Evolutionary conservation across 345 rosid genomes (phyloP), one percentile per base, ranked within the genome.

Genomic region (Gossypium australe): DNA sequence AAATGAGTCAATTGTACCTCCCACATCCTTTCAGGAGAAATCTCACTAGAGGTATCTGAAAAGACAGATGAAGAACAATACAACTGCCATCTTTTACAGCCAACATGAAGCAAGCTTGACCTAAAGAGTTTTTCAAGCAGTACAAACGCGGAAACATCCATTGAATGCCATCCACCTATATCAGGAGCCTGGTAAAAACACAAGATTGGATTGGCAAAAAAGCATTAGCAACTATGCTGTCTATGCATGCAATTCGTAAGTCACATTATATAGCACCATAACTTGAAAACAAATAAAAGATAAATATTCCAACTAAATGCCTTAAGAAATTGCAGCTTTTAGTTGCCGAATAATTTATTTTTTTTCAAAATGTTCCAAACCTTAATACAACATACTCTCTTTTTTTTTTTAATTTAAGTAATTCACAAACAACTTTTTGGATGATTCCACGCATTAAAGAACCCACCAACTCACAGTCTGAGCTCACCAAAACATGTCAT

Each of bases 1-100:
- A 17, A 52, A 72, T 34, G 8, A 78, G 68, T 58, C 25, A 71
- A 73, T 67, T 58, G 56, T 89, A 92, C 98, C 98, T 92, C 93
- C 98, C 98, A 94, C 84, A 94, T 85, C 45, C 86, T 89, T 83
- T 91, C 88, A 68, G 94, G 88, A 29, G 96, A 91, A 79, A 87
- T 79, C 47, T 86, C 86, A 48, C 65, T 70, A 43, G 72, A 82
- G 48, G 52, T 71, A 64, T 81, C 88, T 24, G 86, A 83, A 79
- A 85, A 80, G 71, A 82, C 70, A 29, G 89, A 76, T 49, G 90
- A 76, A 51, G 88, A 82, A 80, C 89, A 85, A 77, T 61, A 74
- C 51, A 78, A 76, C 71, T 76, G 79, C 97, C 97, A 88, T 86
- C 84, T 86, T 82, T 80, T 86, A 73, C 65, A 75, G 73, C 80